These are phyloP conservation scores for Vairimorpha ceranae DNA, from an alignment of 371 early-diverging fungal species.

Conservation along the genomic window DNA sequence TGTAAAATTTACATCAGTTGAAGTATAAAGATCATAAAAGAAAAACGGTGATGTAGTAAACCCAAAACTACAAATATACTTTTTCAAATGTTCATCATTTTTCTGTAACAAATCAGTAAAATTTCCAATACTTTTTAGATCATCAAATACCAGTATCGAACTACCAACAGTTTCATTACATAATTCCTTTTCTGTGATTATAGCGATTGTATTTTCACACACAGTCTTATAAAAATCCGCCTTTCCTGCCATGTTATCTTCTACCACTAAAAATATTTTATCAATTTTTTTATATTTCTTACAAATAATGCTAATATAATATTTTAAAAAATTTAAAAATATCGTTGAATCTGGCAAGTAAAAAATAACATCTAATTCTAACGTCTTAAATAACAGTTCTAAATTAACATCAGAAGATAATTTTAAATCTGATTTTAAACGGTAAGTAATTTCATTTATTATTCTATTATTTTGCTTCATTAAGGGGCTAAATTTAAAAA, in stretches of 20 bases:
- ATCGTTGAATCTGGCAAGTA: background rate
- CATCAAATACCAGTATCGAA: background rate
- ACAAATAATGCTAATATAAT: background rate
- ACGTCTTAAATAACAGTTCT: background rate
- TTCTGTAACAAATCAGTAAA: background rate
- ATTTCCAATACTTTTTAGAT: background rate
- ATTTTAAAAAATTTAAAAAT: background rate
- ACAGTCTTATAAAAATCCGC: no score
- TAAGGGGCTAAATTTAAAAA: no score
- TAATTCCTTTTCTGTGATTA: background rate
- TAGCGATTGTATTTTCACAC: no score
- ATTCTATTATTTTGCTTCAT: background rate
- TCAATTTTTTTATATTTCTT: background rate
- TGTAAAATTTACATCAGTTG: background rate
- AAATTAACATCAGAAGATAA: background rate
- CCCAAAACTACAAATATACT: background rate
- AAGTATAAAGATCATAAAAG: background rate
- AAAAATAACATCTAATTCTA: slow-evolving; percentile 3
- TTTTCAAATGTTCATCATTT: no score
- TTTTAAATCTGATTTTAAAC: background rate
- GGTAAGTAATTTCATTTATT: background rate
- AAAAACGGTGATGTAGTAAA: background rate
- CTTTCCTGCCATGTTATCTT: background rate
- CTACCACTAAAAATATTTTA: background rate
- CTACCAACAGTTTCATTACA: background rate